phyloP scores from a whole-genome alignment of 768 basidiomycete species.

The Auriscalpium orientale region DNA sequence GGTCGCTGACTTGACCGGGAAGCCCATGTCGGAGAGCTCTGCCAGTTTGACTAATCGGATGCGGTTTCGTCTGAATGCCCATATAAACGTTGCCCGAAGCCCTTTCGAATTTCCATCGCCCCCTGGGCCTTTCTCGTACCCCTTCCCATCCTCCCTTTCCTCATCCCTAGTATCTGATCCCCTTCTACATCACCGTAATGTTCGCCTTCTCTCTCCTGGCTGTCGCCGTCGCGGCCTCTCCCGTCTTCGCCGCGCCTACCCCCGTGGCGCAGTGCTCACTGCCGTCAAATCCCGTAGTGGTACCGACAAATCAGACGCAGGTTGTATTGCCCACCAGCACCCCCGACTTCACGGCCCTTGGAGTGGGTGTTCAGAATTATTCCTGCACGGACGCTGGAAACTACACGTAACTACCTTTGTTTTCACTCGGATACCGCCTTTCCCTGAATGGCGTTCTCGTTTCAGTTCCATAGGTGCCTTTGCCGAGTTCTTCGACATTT shows the following conservation, averaged over 20 bases:
- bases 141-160: too few relatives aligned
- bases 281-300: neutral
- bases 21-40: too few relatives aligned
- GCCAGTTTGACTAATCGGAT: too few relatives aligned
- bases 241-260: neutral
- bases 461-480: constrained; percentile 8
- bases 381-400: neutral
- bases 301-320: neutral
- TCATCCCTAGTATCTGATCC: neutral
- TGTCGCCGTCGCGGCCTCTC: neutral
- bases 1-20: too few relatives aligned
- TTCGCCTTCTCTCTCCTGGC: neutral
- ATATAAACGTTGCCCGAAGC: too few relatives aligned
- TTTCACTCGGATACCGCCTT: neutral
- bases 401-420: constrained; percentile 1
- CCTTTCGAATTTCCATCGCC: too few relatives aligned
- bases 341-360: neutral
- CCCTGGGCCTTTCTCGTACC: too few relatives aligned
- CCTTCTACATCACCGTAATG: neutral
- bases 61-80: too few relatives aligned
- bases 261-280: neutral
- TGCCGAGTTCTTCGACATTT: constrained; percentile 8
- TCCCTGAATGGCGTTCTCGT: neutral
- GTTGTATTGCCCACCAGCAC: neutral
- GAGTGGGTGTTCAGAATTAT: constrained; percentile 3